Evolutionary conservation across 2,329 filamentous ascomycete genomes (phyloP).

Genomic region (Cladorrhinum sp.): DNA sequence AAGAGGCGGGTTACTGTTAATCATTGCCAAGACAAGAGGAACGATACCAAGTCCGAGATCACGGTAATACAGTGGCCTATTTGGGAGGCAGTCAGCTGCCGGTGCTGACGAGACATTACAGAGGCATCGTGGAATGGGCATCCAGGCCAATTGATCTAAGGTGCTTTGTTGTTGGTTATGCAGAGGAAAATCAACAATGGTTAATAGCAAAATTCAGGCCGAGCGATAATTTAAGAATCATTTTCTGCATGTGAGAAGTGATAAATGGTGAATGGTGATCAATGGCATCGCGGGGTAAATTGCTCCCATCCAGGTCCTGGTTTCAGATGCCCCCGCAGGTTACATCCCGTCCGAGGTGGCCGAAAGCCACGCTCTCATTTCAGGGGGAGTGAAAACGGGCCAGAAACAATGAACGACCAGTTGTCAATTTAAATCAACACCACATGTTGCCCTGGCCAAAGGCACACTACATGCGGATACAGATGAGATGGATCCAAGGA

Average conservation of each 20-base stretch:
- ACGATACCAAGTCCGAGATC: not conserved
- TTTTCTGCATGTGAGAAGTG: not conserved
- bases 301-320: not conserved
- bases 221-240: not conserved
- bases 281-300: not conserved
- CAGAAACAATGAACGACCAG: slow-evolving; percentile 6
- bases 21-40: not conserved
- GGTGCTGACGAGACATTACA: not conserved
- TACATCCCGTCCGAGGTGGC: slow-evolving; percentile 3
- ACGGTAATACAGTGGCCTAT: not conserved
- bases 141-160: not conserved
- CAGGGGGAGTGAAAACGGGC: not conserved
- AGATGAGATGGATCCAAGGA: not conserved
- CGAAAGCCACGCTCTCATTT: not conserved
- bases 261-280: not conserved
- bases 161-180: not conserved
- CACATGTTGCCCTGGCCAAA: not conserved
- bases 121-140: not conserved
- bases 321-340: not conserved
- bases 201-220: not conserved
- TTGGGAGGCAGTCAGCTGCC: not conserved
- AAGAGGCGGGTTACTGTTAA: not conserved
- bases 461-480: not conserved
- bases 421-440: not conserved
- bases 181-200: not conserved